Base-by-base conservation (phyloP, 805 yeast species). In the Kuraishia piskuri region DNA sequence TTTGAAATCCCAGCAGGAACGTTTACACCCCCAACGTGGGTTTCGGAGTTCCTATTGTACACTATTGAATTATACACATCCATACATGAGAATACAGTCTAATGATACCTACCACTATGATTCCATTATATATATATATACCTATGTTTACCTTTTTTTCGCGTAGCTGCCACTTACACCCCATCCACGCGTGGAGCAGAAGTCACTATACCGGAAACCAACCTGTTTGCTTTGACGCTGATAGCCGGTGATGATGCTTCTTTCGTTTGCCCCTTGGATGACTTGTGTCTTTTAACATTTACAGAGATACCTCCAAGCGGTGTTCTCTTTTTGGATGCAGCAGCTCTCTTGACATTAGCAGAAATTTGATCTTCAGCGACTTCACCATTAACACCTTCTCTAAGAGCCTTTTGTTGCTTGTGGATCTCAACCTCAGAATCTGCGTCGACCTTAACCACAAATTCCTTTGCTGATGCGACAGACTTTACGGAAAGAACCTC, bases 1-100 rank as follows among this genome's bases (percentile, higher is more conserved):
- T 94, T 25, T 94, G 74, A 10, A 31, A 68, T 22, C 24, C 24
- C 12, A 20, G 20, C 44, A 51, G 26, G n/a, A n/a, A n/a, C n/a
- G n/a, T n/a, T n/a, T n/a, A 20, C 23, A 6, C 21, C 37, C 23
- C n/a, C 20, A 22, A 3, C 21, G 26, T 23, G 19, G 22, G 17
- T 20, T 31, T 46, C 22, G n/a, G 19, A 23, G 17, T 49, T 12
- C 36, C 20, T 1, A 10, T 14, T 22, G 55, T 50, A 46, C 36
- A 48, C 31, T 23, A 25, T 46, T n/a, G 26, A 19, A 19, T 45
- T 20, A n/a, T 10, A n/a, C 14, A 31, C 14, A 31, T n/a, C 40
- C 17, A 31, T 10, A 3, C 17, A 8, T 6, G 14, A 31, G 40
- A 31, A 3, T 31, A 3, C 14, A 31, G 14, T 31, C 14, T 31